Base-by-base conservation (phyloP, 2,329 filamentous ascomycete genomes). In the Penicillium capsulatum region DNA sequence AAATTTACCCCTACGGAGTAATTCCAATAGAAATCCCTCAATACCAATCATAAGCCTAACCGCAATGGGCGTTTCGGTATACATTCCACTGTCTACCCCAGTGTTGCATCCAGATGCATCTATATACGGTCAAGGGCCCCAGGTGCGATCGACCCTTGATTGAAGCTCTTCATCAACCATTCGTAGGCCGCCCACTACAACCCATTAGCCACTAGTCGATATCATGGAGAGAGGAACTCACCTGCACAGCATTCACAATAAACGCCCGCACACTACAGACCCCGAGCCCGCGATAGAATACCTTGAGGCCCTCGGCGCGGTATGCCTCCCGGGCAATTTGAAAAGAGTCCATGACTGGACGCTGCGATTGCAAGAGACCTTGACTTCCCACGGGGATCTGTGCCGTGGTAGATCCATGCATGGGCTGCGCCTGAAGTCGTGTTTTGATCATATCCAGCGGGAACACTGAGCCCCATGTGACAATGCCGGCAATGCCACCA, bases 361-460 rank as follows among this genome's bases (percentile, higher is more conserved):
- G 43, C 17, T 45, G 45, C 34, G 44, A 46, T 34, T 30, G 52
- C 39, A 47, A 40, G 27, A 53, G 57, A 38, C 44, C 47, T 20
- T 48, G 57, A 47, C 40, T 55, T 40, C 51, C 61, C 44, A 34
- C 38, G 17, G 26, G 20, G 36, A 50, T 30, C 11, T 53, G 48
- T 11, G 48, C 44, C 36, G 43, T 17, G 29, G 44, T 20, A 31
- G 50, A 29, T 14, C 48, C 44, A 9, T 40, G 35, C 31, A 59
- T 60, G 3, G 63, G 65, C 64, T 92, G 86, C 1, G 83, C 83
- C 64, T 97, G 91, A n/a, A 96, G 76, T 37, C 88, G 74, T 2
- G 91, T 96, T 69, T 97, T 97, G 58, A 97, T 76, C 32, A 95
- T 83, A 63, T 97, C 91, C 11, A 97, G 67, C 1, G 91, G 91